phyloP scores from a whole-genome alignment of 495 filamentous ascomycete species.

The Penicillium parvum region DNA sequence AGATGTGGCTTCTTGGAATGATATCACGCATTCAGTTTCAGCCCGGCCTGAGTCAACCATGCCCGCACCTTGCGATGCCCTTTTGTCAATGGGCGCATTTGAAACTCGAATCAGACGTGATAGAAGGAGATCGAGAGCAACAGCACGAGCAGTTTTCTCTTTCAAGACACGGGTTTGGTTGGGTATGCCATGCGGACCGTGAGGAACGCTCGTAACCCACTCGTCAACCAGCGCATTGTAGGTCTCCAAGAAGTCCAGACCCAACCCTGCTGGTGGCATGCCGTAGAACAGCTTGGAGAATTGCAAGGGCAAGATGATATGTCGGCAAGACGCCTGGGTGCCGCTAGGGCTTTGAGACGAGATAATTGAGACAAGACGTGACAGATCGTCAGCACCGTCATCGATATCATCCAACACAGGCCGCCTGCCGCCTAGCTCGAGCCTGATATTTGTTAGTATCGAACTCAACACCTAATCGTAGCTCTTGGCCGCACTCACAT shows the following conservation, averaged over 20 bases:
- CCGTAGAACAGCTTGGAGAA: conserved; percentile 8
- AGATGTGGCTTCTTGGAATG: conserved; percentile 6
- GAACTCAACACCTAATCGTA: background rate
- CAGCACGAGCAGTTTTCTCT: conserved; percentile 36
- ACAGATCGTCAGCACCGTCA: conserved; percentile 25
- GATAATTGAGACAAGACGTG: conserved; percentile 19
- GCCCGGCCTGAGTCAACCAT: background rate
- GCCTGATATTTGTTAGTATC: conserved; percentile 16
- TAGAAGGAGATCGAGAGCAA: conserved; percentile 39
- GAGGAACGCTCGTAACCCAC: conserved; percentile 36
- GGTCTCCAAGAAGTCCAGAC: conserved; percentile 22
- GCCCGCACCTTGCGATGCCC: background rate
- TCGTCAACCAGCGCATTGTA: conserved; percentile 40
- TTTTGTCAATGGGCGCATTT: background rate
- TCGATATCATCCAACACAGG: conserved; percentile 33
- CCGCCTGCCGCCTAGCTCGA: conserved; percentile 26
- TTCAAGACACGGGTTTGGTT: conserved; percentile 36
- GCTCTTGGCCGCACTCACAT: conserved; percentile 5
- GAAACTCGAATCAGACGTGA: conserved; percentile 25
- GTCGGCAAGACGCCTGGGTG: conserved; percentile 1
- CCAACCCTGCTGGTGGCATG: conserved; percentile 5
- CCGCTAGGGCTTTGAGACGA: conserved; percentile 3
- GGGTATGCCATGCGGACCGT: conserved; percentile 24
- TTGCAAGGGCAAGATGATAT: conserved; percentile 19
- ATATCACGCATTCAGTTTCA: background rate